A percentile compares a stretch with the other conserved stretches of the same genome.
These are phyloP conservation scores for Arachnopeziza araneosa DNA, from an alignment of 2,329 filamentous ascomycete species.

Conservation along the genomic window DNA sequence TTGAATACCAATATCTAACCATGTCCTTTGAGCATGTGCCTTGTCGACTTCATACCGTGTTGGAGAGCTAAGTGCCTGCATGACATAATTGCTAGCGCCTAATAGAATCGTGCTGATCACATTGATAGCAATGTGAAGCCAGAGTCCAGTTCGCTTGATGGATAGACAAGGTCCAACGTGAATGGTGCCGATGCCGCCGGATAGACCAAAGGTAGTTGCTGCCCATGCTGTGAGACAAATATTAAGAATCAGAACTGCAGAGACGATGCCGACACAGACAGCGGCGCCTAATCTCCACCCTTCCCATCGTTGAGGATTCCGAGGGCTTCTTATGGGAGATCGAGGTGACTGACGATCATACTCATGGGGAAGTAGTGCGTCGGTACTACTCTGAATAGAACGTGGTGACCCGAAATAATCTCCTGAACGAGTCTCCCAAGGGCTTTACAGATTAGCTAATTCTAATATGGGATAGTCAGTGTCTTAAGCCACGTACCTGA, in stretches of 20 bases:
- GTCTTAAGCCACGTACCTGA: neutral
- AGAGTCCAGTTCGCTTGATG: conserved; percentile 12
- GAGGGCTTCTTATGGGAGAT: neutral
- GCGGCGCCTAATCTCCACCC: conserved; percentile 13
- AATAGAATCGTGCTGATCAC: conserved; percentile 40
- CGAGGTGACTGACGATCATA: neutral
- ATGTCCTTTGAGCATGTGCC: conserved; percentile 37
- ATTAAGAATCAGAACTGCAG: conserved; percentile 10
- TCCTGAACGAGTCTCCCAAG: neutral
- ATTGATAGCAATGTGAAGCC: conserved; percentile 43
- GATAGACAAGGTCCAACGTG: conserved; percentile 9
- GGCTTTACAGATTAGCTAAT: neutral
- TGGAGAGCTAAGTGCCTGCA: conserved; percentile 46
- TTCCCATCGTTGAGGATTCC: neutral
- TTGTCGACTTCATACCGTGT: conserved; percentile 43
- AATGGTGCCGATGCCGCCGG: conserved; percentile 13
- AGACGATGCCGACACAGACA: conserved; percentile 3
- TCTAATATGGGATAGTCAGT: neutral
- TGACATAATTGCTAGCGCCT: conserved; percentile 44
- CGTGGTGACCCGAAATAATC: neutral
- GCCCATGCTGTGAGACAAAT: conserved; percentile 14
- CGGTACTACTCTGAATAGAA: neutral
- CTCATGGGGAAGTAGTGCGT: neutral
- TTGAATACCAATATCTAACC: conserved; percentile 41
- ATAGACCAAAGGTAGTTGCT: conserved; percentile 9